A percentile compares a stretch with the other conserved stretches of the same genome.
These are phyloP conservation scores for Penicillium diatomitis DNA, from an alignment of 495 filamentous ascomycete genomes.

Conservation along the genomic window DNA sequence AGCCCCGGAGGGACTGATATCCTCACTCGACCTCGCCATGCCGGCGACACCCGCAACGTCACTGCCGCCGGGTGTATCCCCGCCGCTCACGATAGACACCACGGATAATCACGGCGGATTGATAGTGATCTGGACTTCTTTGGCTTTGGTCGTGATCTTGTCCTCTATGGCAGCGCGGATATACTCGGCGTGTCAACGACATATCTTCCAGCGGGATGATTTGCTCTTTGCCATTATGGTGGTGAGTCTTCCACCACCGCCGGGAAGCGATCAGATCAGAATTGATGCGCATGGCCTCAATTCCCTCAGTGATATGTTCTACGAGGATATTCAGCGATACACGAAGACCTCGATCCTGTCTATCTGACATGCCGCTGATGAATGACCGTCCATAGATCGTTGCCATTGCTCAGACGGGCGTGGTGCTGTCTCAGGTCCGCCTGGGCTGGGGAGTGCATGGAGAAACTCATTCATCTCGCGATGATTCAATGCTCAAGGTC, in stretches of 20 bases:
- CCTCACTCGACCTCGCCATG: conserved; percentile 1
- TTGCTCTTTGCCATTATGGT: conserved; percentile 13
- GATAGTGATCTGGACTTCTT: conserved; percentile 17
- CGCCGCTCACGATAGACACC: conserved; percentile 19
- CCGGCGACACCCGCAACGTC: background rate
- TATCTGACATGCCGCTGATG: background rate
- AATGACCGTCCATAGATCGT: background rate
- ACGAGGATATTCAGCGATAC: too few species aligned
- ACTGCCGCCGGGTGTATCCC: conserved; percentile 8
- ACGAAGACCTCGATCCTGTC: background rate
- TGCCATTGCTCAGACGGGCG: conserved; percentile 3
- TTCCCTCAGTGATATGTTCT: too few species aligned
- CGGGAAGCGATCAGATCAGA: too few species aligned
- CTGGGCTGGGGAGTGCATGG: conserved; percentile 14
- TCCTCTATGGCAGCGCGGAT: conserved; percentile 11
- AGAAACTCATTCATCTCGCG: background rate
- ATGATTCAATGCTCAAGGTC: conserved; percentile 11
- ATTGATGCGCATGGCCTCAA: too few species aligned
- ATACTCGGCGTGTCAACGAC: conserved; percentile 11
- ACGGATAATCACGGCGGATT: conserved; percentile 19
- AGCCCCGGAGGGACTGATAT: too few species aligned
- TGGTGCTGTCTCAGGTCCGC: conserved; percentile 7
- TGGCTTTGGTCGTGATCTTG: conserved; percentile 14
- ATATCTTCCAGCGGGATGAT: conserved; percentile 12
- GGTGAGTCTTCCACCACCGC: conserved; percentile 4